Evolutionary conservation across 2,329 filamentous ascomycete genomes (phyloP).

Genomic region (Fusarium begoniae): DNA sequence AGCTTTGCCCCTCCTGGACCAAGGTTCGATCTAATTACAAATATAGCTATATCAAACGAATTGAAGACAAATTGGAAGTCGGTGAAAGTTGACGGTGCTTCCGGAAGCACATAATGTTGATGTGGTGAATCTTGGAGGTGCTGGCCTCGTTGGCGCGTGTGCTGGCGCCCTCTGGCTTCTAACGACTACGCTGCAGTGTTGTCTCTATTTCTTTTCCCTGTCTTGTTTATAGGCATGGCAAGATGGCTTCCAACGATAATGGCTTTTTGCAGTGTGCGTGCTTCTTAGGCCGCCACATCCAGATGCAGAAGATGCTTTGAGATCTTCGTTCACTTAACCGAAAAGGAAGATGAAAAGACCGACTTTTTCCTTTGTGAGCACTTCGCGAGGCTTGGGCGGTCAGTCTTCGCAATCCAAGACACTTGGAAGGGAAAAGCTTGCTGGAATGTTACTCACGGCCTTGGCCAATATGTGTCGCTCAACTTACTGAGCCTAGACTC

Average conservation of each 20-base stretch:
- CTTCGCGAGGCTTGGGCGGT: constrained; percentile 14
- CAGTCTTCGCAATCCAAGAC: constrained; percentile 7
- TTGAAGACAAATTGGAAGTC: constrained; percentile 25
- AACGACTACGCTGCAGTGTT: background rate
- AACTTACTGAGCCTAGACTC: constrained; percentile 39
- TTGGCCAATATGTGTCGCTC: constrained; percentile 24
- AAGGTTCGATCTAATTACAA: constrained; percentile 11
- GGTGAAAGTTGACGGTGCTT: constrained; percentile 19
- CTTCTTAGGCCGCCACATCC: background rate
- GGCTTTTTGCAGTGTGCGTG: constrained; percentile 1
- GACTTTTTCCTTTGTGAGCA: background rate
- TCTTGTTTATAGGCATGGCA: constrained; percentile 31
- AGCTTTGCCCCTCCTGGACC: constrained; percentile 23
- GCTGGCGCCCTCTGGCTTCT: constrained; percentile 12
- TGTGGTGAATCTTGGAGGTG: constrained; percentile 1
- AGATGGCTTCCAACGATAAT: constrained; percentile 27
- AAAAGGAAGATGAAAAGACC: background rate
- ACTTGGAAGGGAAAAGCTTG: background rate
- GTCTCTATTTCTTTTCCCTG: background rate
- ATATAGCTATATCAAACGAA: constrained; percentile 18
- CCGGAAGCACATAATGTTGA: constrained; percentile 2
- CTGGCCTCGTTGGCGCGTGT: background rate
- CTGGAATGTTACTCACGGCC: constrained; percentile 39
- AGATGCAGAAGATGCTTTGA: background rate
- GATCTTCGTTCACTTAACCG: background rate